Percentiles rank a stretch among this genome's conserved stretches.
phyloP scores from a whole-genome alignment of 805 yeast species.

The Metschnikowia sp. region DNA sequence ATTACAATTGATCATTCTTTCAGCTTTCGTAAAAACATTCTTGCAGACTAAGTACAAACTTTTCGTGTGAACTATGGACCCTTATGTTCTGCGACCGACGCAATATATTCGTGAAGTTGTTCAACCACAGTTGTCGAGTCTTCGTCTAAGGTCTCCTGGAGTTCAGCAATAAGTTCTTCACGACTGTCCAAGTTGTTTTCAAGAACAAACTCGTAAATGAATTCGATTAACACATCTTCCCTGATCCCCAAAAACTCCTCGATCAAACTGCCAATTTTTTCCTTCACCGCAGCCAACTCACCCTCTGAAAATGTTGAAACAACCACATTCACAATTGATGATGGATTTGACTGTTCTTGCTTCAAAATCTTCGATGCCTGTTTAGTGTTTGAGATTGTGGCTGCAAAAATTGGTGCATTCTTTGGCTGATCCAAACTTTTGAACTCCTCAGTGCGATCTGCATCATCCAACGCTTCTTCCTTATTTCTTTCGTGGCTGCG shows the following conservation, averaged over 20 bases:
- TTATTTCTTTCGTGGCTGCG: conserved; percentile 32
- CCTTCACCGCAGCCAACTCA: conserved; percentile 23
- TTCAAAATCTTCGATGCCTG: background rate
- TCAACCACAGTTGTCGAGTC: conserved; percentile 42
- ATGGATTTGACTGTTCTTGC: background rate
- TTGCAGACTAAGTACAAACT: background rate
- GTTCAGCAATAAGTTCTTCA: conserved; percentile 39
- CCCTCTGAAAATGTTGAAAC: conserved; percentile 3
- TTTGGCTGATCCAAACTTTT: background rate
- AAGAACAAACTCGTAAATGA: conserved; percentile 38
- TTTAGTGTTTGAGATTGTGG: background rate
- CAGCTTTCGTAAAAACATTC: background rate
- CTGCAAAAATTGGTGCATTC: background rate
- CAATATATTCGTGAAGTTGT: conserved; percentile 23
- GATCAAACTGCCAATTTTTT: conserved; percentile 40
- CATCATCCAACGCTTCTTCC: conserved; percentile 44
- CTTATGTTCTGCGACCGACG: background rate
- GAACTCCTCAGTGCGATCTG: conserved; percentile 38
- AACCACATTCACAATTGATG: background rate
- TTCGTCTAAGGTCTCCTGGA: conserved; percentile 50
- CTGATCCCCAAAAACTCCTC: conserved; percentile 52
- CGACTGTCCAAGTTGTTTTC: conserved; percentile 28
- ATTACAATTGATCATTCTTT: background rate
- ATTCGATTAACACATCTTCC: conserved; percentile 49
- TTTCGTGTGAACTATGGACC: background rate